These are phyloP conservation scores for Rhodotorula sp. DNA, from an alignment of 1,284 basidiomycete genomes.

Conservation along the genomic window DNA sequence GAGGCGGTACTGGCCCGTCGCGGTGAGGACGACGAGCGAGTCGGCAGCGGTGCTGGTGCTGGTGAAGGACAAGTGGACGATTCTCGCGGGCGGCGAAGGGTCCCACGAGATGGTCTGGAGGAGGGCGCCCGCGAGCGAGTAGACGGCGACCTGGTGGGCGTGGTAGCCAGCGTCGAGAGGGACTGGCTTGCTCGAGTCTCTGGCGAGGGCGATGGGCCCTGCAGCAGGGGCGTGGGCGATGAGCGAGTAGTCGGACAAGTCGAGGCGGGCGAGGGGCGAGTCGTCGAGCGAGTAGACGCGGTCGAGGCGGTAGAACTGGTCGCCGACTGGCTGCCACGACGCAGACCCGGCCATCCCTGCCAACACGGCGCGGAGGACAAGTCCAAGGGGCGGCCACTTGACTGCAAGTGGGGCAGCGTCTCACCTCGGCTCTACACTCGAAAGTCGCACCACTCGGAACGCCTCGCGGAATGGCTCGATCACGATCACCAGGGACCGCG, in stretches of 20 bases:
- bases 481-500: neutral
- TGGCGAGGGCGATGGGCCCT: conserved; percentile 85
- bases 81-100: conserved; percentile 53
- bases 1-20: conserved; percentile 85
- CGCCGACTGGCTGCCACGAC: conserved; percentile 30
- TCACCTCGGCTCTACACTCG: no score
- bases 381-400: no score
- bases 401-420: no score
- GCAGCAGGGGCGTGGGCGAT: conserved; percentile 73
- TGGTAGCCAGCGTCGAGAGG: conserved; percentile 54
- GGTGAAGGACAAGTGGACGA: conserved; percentile 78
- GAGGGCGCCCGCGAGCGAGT: conserved; percentile 54
- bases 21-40: conserved; percentile 76
- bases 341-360: conserved; percentile 3
- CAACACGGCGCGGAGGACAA: no score
- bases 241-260: conserved; percentile 75
- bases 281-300: conserved; percentile 71
- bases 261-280: conserved; percentile 68
- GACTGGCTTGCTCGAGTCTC: conserved; percentile 78
- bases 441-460: no score
- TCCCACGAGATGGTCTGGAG: conserved; percentile 65
- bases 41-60: conserved; percentile 51
- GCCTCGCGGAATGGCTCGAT: no score
- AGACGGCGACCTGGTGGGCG: conserved; percentile 51
- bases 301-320: conserved; percentile 58